Percentiles rank a stretch among this genome's conserved stretches.
Evolutionary conservation across 768 basidiomycete species (phyloP).

Genomic region (Russula emetica): DNA sequence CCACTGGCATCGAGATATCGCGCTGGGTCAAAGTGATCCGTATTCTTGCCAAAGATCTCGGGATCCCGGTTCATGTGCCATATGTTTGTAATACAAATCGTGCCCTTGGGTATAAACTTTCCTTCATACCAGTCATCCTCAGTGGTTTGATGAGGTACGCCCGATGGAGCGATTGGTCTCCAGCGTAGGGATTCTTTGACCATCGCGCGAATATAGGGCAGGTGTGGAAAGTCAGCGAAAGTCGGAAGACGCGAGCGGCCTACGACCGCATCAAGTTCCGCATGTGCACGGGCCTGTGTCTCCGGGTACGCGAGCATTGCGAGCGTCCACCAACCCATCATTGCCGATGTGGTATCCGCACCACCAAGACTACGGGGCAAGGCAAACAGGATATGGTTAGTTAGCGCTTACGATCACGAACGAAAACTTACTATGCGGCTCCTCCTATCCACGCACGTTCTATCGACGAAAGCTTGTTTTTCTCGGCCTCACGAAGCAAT

Average conservation of each 20-base stretch:
- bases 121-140: slow-evolving; percentile 5
- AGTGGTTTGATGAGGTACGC: not conserved
- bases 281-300: not conserved
- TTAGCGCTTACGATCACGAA: too few species aligned
- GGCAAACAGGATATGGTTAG: not conserved
- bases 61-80: slow-evolving; percentile 5
- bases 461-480: not conserved
- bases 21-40: not conserved
- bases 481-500: not conserved
- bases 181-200: not conserved
- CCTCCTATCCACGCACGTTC: not conserved
- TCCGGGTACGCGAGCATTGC: slow-evolving; percentile 1
- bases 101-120: not conserved
- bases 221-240: not conserved
- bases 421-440: not conserved
- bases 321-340: slow-evolving; percentile 1
- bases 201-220: slow-evolving; percentile 3
- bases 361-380: not conserved
- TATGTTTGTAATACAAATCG: not conserved
- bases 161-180: not conserved
- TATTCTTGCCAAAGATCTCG: not conserved
- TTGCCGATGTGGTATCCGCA: not conserved
- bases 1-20: not conserved
- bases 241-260: not conserved
- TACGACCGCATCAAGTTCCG: not conserved